Evolutionary conservation across 2,329 filamentous ascomycete species (phyloP), one percentile per base, ranked within the genome.

Genomic region (Madurella fahalii): DNA sequence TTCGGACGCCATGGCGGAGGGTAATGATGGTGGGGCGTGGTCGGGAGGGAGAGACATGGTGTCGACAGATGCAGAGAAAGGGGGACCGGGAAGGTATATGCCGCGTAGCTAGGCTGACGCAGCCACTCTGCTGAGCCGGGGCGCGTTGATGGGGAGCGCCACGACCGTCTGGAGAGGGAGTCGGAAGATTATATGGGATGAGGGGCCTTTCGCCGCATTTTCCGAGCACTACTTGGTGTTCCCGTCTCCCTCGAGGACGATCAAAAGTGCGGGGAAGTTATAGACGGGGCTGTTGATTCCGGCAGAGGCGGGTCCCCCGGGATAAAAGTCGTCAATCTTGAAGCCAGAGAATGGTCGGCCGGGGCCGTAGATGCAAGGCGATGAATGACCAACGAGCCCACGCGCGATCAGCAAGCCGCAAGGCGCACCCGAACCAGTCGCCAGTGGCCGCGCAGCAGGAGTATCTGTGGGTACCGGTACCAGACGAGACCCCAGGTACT

Each of bases 1-100:
- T 52, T 75, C 71, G 53, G 72, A 68, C 60, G 74, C 68, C 74
- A 79, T 76, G 64, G 67, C 66, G 57, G 62, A 63, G 59, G 61
- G 64, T 67, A 68, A 48, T 40, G 48, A 39, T 20, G 57, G 50
- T 18, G 18, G 43, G 47, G 41, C 18, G n/a, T 47, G 17, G 30
- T 58, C 52, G 44, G 52, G 42, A 18, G 57, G 34, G 43, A 43
- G 37, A 31, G 56, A 57, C 60, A 62, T 62, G 53, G 32, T 53
- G 43, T 40, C 40, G 47, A 37, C 12, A 40, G 49, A 18, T 17
- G 40, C 12, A 32, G 18, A 53, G 42, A 37, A 50, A 7, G 32
- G 40, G 25, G 37, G 17, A n/a, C 40, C 40, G 17, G 9, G 8
- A 31, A 47, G 20, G 37, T 30, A 37, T 52, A 32, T 17, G 50